Percentiles rank a stretch among this genome's conserved stretches.
These are phyloP conservation scores for Pseudocercospora cruenta DNA, from an alignment of 2,329 filamentous ascomycete genomes.

Conservation along the genomic window DNA sequence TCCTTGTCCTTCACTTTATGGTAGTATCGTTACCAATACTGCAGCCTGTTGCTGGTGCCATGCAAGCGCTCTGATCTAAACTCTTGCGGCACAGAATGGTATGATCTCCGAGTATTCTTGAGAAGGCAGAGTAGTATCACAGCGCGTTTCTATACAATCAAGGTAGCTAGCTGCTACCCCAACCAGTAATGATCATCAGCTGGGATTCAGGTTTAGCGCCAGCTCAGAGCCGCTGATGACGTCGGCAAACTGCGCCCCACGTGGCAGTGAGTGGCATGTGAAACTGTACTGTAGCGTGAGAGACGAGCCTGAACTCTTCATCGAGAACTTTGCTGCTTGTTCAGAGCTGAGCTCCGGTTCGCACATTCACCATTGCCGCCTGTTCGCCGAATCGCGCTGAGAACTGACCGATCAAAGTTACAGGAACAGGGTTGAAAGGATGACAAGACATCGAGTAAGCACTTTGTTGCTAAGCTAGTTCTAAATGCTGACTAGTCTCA, in stretches of 20 bases:
- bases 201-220: slow-evolving; percentile 6
- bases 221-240: slow-evolving; percentile 4
- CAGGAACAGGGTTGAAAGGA: not conserved
- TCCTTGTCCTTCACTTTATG: not conserved
- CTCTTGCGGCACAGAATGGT: no score
- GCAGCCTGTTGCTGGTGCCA: not conserved
- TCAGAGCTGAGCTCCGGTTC: not conserved
- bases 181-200: not conserved
- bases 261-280: slow-evolving; percentile 1
- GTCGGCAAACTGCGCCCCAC: not conserved
- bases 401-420: no score
- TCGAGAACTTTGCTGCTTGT: not conserved
- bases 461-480: not conserved
- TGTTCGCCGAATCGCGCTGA: not conserved
- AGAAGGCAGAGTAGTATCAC: not conserved
- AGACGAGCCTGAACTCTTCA: not conserved
- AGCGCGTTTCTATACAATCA: not conserved
- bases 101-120: no score
- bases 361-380: not conserved
- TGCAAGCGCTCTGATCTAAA: not conserved
- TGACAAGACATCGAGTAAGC: not conserved
- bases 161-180: not conserved
- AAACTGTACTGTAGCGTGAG: not conserved
- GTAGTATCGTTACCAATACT: not conserved
- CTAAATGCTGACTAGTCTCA: not conserved